Base-by-base conservation (phyloP, 176 grass and related monocot species). In the barley (Hordeum vulgare) region DNA sequence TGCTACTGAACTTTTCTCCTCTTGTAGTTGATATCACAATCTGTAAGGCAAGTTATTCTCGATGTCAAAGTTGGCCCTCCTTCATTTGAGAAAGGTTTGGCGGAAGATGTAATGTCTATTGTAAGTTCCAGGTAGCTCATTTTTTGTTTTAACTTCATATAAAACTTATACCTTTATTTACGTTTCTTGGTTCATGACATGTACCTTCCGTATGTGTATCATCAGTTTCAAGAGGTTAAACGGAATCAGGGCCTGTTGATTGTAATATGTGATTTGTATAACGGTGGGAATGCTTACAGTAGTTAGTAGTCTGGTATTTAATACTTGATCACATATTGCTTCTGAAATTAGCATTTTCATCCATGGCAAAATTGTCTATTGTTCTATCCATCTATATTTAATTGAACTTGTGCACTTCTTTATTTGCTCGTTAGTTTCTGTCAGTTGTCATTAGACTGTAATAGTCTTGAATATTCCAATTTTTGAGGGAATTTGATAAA, bases 51-150 rank as follows among this genome's bases (percentile, higher is more conserved):
- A 70, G 93, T 98, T 62, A 92, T 98, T 86, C 56, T 98, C 39
- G 96, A 98, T 86, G 73, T 91, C 27, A 98, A 98, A 95, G 91
- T 92, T 73, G 96, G 96, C 3, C 89, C 87, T 36, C 91, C 93
- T 74, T 90, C 57, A 73, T 98, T 88, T 64, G 93, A 94, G 40
- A 87, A 95, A 87, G 49, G 65, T 57, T 85, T 98, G 82, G 93
- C 89, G 17, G 74, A 85, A 76, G 89, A 92, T 70, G 40, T 91
- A 71, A 31, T 98, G 23, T 98, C 96, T 45, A 67, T 89, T 85
- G 96, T 98, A 88, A 95, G 91, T 89, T 89, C 29, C 44, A 33
- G 69, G 25, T 28, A 33, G 33, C 14, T 58, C 20, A 45, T 79
- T 13, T 83, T n/a, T 78, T 18, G 51, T 82, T 85, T 77, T 84